Conservation (phyloP, 2,329 filamentous ascomycete species). For the Leptographium wingfieldii region DNA sequence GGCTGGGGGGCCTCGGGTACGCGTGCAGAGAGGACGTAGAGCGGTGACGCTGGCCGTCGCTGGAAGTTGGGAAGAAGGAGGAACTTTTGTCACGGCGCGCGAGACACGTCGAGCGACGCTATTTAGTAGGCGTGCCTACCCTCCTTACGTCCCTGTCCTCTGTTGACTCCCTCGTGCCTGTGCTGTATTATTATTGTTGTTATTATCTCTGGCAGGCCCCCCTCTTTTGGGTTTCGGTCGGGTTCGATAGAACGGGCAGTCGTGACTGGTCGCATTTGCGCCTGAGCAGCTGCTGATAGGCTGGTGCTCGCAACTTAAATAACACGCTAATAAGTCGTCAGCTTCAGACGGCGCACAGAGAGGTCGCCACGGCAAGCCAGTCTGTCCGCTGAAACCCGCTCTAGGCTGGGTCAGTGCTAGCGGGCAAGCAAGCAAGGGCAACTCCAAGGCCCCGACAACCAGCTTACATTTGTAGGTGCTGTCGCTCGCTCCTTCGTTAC, state of each 20-base stretch:
- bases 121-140: background rate
- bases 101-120: background rate
- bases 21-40: background rate
- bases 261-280: conserved; percentile 1
- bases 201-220: background rate
- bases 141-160: background rate
- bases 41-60: background rate
- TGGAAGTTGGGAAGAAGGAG: background rate
- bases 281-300: background rate
- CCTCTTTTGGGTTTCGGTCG: conserved; percentile 6
- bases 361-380: background rate
- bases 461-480: too few relatives aligned
- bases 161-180: background rate
- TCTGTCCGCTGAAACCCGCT: background rate
- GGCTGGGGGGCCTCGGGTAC: background rate
- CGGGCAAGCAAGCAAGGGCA: background rate
- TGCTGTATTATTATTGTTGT: background rate
- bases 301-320: background rate
- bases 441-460: too few relatives aligned
- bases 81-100: background rate
- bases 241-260: conserved; percentile 5
- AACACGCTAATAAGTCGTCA: background rate
- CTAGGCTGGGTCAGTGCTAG: background rate
- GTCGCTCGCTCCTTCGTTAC: too few relatives aligned
- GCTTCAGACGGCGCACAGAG: background rate